Base-by-base conservation (phyloP, 2,329 filamentous ascomycete species). In the Aspergillus puulaauensis region DNA sequence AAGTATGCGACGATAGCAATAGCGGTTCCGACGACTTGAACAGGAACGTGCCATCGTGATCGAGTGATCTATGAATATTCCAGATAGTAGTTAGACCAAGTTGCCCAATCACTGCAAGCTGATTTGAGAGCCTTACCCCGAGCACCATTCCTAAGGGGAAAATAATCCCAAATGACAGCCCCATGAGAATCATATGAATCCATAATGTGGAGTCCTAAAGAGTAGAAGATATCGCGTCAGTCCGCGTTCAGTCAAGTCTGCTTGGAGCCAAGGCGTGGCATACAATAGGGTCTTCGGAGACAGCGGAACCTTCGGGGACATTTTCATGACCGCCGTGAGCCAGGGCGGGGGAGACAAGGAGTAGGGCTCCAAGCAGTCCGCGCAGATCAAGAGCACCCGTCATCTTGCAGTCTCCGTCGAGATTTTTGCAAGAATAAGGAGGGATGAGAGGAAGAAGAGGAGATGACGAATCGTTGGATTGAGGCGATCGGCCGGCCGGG, bases 81-180 rank as follows among this genome's bases (percentile, higher is more conserved):
- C 33, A 35, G 27, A 33, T 24, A 45, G 37, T 55, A 45, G 37
- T 55, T 35, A 56, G 41, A 45, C 44, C 24, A 27, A 24, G n/a
- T 49, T 56, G 14, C 35, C 41, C 23, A 54, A n/a, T 11, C 27
- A 31, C 27, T 31, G 27, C 27, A 31, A 4, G 27, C 17, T 47
- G 33, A 45, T 54, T 35, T 35, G 37, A 24, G 27, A 40, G 19
- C 52, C 40, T 68, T 85, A 95, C 90, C 58, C 93, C 93, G 17
- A 97, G 80, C 43, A 98, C 92, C 93, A 99, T 98, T 67, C 95
- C 95, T 15, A 91, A 82, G 11, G 95, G 95, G 70, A 96, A 98
- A 58, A 98, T 85, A 66, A 99, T 82, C 61, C 95, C 95, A 80
- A 96, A 98, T 57, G 92, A 86, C 58, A 95, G 70, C 73, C 87